Base-by-base conservation (phyloP, 1,139 yeast genomes). In the Kluyveromyces marxianus region DNA sequence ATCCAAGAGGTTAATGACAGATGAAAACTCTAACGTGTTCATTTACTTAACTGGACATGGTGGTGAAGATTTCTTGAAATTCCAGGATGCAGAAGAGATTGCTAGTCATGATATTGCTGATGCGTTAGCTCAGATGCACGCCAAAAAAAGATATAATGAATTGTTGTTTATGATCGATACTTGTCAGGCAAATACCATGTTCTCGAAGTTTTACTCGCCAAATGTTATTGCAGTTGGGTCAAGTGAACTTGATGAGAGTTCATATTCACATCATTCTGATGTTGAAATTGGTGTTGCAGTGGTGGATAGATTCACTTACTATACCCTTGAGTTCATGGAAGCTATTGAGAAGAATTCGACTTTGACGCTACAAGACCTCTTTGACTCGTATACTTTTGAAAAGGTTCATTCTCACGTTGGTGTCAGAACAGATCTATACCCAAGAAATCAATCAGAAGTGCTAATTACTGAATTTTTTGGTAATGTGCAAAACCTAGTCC, bases 31-130 rank as follows among this genome's bases (percentile, higher is more conserved):
- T 25, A 92, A 92, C 63, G 88, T 92, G 43, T 87, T 92, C 65
- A 85, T 92, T 35, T 92, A 94, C 65, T 76, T 92, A 81, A 94
- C 98, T 0, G 99, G 99, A 14, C 99, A 92, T 66, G 99, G 99
- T 14, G 99, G 99, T 45, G 89, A 90, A 59, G 97, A 92, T 66
- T 92, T 92, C 65, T 75, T 94, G 57, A 92, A 92, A 67, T 92
- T 92, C 66, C 99, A 92, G 67, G 99, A 92, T 62, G 97, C 98
- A 3, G 98, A 94, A 65, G 98, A 92, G 63, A 89, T 92, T 48
- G 90, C 96, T 2, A 83, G 96, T 10, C 83, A 87, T 68, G 99
- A 92, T 66, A 77, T 92, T 53, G 98, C 98, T 0, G 96, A 92
- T 67, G 97, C 98, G 2, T 88, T 92, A 69, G 95, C 80, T 44